Evolutionary conservation across 352 stramenopile species (phyloP), one percentile per base, ranked within the genome.

Genomic region (Phytophthora brassicae): DNA sequence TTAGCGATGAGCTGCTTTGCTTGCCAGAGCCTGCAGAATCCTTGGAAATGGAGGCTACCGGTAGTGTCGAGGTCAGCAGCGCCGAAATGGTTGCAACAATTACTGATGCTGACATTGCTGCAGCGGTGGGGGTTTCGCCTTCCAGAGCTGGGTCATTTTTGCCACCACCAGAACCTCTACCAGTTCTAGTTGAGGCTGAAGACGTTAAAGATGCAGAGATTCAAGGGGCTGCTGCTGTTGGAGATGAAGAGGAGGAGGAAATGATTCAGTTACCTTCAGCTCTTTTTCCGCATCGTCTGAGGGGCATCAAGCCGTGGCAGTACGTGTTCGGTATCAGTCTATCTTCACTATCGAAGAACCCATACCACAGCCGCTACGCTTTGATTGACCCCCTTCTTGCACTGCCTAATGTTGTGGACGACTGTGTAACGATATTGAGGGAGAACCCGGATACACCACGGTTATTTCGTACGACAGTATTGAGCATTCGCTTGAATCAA

Each of bases 231-330:
- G 59, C 56, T 3, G 29, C 22, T 26, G 45, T 42, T 12, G 54
- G 33, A 26, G 60, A 70, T 14, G 51, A 57, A 36, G 41, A 70
- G 11, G 41, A 68, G 24, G 66, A 66, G 6, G 74, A 87, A 28
- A 47, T 76, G 53, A 60, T 88, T 3, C 75, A 84, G 41, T 56
- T 88, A 2, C 76, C 79, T 12, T 73, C 73, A 2, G 77, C 83
- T 3, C 60, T 75, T n/a, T 92, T 90, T 50, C 76, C 72, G 1
- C 79, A 92, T 68, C 83, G 80, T 4, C 74, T 89, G 52, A 83
- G 88, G 42, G 80, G 76, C 6, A 89, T 92, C 56, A 89, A 92
- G 51, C 85, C 83, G 31, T 94, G 83, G 81, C 86, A 94, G 60
- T 81, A 90, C 38, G 82, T 92, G 3, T 94, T 94, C 43, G 85